A percentile compares a stretch with the other conserved stretches of the same genome.
Conservation (phyloP, 768 basidiomycete species). For the Tricholoma furcatifolium region DNA sequence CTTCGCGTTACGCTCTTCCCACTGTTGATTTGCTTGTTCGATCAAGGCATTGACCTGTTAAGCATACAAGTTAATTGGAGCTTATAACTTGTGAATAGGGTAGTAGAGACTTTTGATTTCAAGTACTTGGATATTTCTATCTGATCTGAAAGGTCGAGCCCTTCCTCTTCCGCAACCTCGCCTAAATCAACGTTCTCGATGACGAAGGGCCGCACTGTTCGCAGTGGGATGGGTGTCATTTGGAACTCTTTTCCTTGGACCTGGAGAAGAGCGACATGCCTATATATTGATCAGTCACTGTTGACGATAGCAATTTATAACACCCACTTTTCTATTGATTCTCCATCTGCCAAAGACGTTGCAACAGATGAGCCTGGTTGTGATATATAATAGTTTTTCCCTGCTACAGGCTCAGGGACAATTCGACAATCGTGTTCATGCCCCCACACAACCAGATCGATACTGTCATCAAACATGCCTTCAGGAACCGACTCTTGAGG, state of each 20-base stretch:
- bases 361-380: conserved; percentile 97
- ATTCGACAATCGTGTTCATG: conserved; percentile 99
- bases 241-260: conserved; percentile 89
- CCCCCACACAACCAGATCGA: conserved; percentile 95
- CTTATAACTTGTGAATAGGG: background rate
- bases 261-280: conserved; percentile 88
- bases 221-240: conserved; percentile 80
- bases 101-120: conserved; percentile 53
- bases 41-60: conserved; percentile 77
- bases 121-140: conserved; percentile 83
- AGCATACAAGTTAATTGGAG: background rate
- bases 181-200: conserved; percentile 75
- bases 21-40: conserved; percentile 69
- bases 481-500: conserved; percentile 95
- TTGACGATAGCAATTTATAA: background rate
- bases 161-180: conserved; percentile 78
- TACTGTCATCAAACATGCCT: conserved; percentile 93
- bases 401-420: conserved; percentile 85
- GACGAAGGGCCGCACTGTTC: conserved; percentile 93
- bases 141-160: conserved; percentile 75
- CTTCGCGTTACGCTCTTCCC: conserved; percentile 70
- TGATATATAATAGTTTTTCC: conserved; percentile 86
- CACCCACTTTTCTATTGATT: conserved; percentile 83
- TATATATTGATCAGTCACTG: conserved; percentile 27
- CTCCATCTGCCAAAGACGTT: conserved; percentile 91